phyloP scores from a whole-genome alignment of 495 filamentous ascomycete species.

The Tuber brumale region DNA sequence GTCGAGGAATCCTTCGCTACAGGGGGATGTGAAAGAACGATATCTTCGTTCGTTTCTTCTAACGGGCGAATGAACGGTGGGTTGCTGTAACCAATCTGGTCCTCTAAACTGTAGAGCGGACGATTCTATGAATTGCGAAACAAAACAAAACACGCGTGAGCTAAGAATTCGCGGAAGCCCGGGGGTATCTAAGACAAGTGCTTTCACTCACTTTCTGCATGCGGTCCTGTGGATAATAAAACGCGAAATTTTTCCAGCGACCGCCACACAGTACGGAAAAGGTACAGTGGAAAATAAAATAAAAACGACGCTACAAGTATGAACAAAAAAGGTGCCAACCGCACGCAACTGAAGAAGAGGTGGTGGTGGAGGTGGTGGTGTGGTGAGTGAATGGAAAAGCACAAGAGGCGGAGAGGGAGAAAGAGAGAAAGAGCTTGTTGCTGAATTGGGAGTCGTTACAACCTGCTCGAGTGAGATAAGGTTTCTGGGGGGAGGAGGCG shows the following conservation, averaged over 20 bases:
- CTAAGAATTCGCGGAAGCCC: conserved; percentile 24
- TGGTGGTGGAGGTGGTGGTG: neutral
- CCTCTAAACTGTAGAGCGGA: conserved; percentile 39
- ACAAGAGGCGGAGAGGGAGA: conserved; percentile 8
- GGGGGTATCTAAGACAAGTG: conserved; percentile 30
- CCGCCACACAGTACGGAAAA: conserved; percentile 27
- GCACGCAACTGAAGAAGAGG: conserved; percentile 1
- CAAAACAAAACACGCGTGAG: conserved; percentile 39
- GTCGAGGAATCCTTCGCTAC: conserved; percentile 24
- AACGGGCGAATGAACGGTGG: conserved; percentile 32
- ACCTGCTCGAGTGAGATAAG: conserved; percentile 33
- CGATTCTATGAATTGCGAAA: conserved; percentile 34
- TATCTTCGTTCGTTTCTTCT: conserved; percentile 23
- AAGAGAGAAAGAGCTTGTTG: conserved; percentile 8
- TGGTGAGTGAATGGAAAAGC: neutral
- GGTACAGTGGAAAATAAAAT: conserved; percentile 6
- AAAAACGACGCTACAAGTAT: conserved; percentile 31
- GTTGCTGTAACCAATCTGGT: conserved; percentile 41
- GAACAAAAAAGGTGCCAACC: conserved; percentile 22
- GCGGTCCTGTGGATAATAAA: conserved; percentile 37
- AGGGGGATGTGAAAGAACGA: conserved; percentile 20
- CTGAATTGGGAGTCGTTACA: conserved; percentile 17
- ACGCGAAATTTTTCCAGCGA: conserved; percentile 34
- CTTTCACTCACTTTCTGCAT: conserved; percentile 40
- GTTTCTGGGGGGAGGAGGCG: conserved; percentile 33